A percentile compares a stretch with the other conserved stretches of the same genome.
These are phyloP conservation scores for Crepidotus variabilis DNA, from an alignment of 768 basidiomycete species.

Conservation along the genomic window DNA sequence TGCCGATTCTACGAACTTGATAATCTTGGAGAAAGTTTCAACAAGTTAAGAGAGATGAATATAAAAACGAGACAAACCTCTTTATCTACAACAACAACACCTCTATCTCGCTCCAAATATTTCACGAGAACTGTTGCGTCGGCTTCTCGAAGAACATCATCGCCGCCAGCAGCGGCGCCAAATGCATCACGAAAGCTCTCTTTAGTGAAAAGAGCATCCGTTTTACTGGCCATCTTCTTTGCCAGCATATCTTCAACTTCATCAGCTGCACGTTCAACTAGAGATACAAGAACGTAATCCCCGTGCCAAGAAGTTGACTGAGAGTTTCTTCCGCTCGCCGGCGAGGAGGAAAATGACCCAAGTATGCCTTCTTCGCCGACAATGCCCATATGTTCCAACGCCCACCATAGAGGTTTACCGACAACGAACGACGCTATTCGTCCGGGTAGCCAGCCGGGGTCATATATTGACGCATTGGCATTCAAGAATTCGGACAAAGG, in stretches of 20 bases:
- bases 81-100: constrained; percentile 57
- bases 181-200: constrained; percentile 63
- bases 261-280: constrained; percentile 67
- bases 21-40: constrained; percentile 43
- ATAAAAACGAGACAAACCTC: constrained; percentile 47
- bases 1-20: constrained; percentile 66
- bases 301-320: constrained; percentile 51
- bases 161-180: constrained; percentile 33
- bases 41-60: not conserved
- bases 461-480: constrained; percentile 59
- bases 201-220: constrained; percentile 58
- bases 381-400: constrained; percentile 72
- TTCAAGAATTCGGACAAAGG: constrained; percentile 52
- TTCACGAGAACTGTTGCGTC: constrained; percentile 72
- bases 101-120: constrained; percentile 76
- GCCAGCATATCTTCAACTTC: constrained; percentile 42
- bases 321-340: constrained; percentile 12
- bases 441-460: constrained; percentile 64
- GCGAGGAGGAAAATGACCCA: constrained; percentile 5
- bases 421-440: constrained; percentile 70
- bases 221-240: constrained; percentile 42
- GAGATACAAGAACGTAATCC: constrained; percentile 64
- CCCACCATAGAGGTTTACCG: constrained; percentile 85
- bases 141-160: constrained; percentile 40
- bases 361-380: constrained; percentile 58